Percentiles rank a stretch among this genome's conserved stretches.
Conservation (phyloP, 306 rosid genomes). For the Styphnolobium japonicum region DNA sequence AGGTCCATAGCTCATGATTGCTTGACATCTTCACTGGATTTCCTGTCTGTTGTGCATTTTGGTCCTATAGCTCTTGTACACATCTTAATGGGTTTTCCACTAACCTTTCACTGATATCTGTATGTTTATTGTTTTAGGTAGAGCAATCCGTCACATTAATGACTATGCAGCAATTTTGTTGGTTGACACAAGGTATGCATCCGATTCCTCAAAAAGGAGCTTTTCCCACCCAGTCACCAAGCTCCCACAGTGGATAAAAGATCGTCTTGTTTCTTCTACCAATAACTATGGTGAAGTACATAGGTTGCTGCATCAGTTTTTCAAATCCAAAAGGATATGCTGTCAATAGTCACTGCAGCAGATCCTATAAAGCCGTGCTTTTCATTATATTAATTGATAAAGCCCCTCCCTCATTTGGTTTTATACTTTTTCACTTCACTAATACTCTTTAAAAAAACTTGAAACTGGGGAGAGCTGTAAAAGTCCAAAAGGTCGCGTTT, state of each 20-base stretch:
- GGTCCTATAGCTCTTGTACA: background rate
- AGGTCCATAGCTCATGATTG: background rate
- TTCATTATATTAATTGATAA: slow-evolving; percentile 3
- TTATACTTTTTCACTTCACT: background rate
- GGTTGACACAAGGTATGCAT: slow-evolving; percentile 70
- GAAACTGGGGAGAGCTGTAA: background rate
- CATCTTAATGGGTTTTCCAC: slow-evolving; percentile 4
- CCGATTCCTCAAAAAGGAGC: slow-evolving; percentile 63
- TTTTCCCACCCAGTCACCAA: slow-evolving; percentile 61
- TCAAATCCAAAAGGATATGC: slow-evolving; percentile 50
- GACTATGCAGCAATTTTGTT: slow-evolving; percentile 86
- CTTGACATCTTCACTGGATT: background rate
- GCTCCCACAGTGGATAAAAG: slow-evolving; percentile 92
- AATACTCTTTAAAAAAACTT: background rate
- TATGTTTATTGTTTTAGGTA: slow-evolving; percentile 50
- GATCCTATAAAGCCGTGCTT: background rate
- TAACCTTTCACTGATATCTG: background rate
- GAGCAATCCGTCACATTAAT: slow-evolving; percentile 89
- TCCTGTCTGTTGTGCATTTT: slow-evolving; percentile 11
- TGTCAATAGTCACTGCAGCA: slow-evolving; percentile 26
- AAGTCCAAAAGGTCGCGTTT: background rate
- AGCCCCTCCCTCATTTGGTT: background rate
- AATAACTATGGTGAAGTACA: slow-evolving; percentile 79
- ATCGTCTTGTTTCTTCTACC: slow-evolving; percentile 57
- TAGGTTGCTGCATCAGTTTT: slow-evolving; percentile 76